Percentiles rank a stretch among this genome's conserved stretches.
phyloP scores from a whole-genome alignment of 257 asterid species.

The Lycium barbarum region DNA sequence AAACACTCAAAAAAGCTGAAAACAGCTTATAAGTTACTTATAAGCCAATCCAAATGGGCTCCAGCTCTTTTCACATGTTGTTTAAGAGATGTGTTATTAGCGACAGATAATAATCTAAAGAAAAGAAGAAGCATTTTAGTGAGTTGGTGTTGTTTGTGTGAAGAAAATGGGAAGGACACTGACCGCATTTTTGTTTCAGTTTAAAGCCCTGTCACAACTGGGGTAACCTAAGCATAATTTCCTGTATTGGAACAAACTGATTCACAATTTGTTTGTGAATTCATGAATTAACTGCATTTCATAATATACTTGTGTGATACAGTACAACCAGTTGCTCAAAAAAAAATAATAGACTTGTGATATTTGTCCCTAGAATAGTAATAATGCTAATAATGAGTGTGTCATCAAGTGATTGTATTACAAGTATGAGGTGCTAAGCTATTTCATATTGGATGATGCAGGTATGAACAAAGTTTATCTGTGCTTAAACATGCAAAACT shows the following conservation, averaged over 20 bases:
- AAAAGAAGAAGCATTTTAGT: too few species aligned
- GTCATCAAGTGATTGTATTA: not conserved
- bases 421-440: conserved; percentile 26
- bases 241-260: not conserved
- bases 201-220: too few species aligned
- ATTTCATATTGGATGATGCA: conserved; percentile 44
- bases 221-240: not conserved
- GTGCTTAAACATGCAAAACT: conserved; percentile 91
- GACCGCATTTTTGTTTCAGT: too few species aligned
- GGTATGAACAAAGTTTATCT: conserved; percentile 89
- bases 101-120: too few species aligned
- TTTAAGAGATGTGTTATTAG: too few species aligned
- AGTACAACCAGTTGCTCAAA: too few species aligned
- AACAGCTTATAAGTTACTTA: too few species aligned
- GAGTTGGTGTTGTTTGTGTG: too few species aligned
- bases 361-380: not conserved
- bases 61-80: too few species aligned
- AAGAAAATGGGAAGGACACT: too few species aligned
- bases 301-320: not conserved
- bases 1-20: too few species aligned
- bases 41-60: too few species aligned
- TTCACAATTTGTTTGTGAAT: not conserved
- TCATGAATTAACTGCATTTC: not conserved
- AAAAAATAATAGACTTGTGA: not conserved
- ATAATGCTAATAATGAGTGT: not conserved